Conservation (phyloP, 805 yeast genomes). For the Candida xyloterini region DNA sequence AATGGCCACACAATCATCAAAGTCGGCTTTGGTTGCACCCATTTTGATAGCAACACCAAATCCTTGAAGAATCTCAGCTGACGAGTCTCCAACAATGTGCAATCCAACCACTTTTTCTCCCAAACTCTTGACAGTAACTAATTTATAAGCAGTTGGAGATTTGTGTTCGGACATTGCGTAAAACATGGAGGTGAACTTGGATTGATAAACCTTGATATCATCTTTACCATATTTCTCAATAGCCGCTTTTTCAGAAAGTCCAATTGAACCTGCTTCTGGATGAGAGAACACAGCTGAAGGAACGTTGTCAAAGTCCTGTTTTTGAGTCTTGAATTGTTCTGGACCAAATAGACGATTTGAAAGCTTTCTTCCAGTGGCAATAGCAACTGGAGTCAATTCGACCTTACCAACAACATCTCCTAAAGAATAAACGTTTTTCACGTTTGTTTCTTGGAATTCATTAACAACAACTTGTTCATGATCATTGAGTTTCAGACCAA, state of each 20-base stretch:
- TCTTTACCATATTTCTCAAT: constrained; percentile 73
- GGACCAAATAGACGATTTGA: constrained; percentile 92
- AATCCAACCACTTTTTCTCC: constrained; percentile 94
- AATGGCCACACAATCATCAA: constrained; percentile 94
- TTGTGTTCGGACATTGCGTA: constrained; percentile 82
- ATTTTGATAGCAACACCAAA: constrained; percentile 97
- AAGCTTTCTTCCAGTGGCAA: constrained; percentile 94
- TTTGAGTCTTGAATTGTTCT: constrained; percentile 60
- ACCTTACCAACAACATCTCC: constrained; percentile 95
- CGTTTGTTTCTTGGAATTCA: constrained; percentile 81
- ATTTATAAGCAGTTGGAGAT: constrained; percentile 83
- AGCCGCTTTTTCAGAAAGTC: constrained; percentile 79
- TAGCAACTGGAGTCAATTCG: constrained; percentile 97
- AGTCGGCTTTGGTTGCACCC: constrained; percentile 98
- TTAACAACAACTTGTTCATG: constrained; percentile 71
- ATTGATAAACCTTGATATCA: constrained; percentile 74
- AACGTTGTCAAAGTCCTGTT: constrained; percentile 80
- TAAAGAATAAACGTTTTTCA: constrained; percentile 70
- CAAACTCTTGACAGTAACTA: constrained; percentile 65
- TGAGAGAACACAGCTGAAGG: constrained; percentile 98
- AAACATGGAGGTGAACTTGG: constrained; percentile 88
- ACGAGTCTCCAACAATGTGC: constrained; percentile 87
- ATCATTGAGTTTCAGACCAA: constrained; percentile 63
- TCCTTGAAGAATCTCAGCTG: constrained; percentile 94
- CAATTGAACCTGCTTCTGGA: constrained; percentile 96